Evolutionary conservation across 1,284 basidiomycete species (phyloP).

Genomic region (Volvariella surrecta): DNA sequence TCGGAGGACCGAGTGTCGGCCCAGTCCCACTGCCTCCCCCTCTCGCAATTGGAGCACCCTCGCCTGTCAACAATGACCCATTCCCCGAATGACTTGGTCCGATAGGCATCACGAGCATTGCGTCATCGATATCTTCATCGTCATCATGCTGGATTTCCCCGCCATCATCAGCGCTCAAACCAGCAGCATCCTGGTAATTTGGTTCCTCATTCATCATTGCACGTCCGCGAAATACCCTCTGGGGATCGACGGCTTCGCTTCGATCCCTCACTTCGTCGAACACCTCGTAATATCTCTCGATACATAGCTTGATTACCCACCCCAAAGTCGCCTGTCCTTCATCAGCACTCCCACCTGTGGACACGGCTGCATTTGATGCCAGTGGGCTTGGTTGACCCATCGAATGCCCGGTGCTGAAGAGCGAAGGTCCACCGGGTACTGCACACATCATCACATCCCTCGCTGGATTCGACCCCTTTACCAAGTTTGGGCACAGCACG

Average conservation of each 20-base stretch:
- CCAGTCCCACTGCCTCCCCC: constrained; percentile 2
- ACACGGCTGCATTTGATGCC: background rate
- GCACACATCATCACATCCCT: constrained; percentile 67
- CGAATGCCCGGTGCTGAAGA: constrained; percentile 13
- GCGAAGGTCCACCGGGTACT: constrained; percentile 36
- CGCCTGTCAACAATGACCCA: constrained; percentile 7
- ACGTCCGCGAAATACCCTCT: constrained; percentile 11
- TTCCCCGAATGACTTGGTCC: constrained; percentile 29
- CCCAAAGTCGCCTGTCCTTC: constrained; percentile 60
- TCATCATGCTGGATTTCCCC: too few species aligned
- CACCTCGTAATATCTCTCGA: constrained; percentile 76
- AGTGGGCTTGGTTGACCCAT: constrained; percentile 9
- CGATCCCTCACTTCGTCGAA: constrained; percentile 73
- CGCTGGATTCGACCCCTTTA: constrained; percentile 57
- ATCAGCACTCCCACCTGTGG: too few species aligned
- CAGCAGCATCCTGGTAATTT: constrained; percentile 6
- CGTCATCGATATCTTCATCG: constrained; percentile 46
- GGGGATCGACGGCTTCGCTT: constrained; percentile 46
- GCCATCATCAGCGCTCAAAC: constrained; percentile 15
- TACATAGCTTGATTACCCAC: constrained; percentile 65
- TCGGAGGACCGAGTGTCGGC: constrained; percentile 19
- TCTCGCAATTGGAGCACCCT: too few species aligned
- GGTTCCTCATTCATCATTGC: too few species aligned
- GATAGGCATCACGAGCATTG: constrained; percentile 67
- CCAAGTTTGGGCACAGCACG: constrained; percentile 72